Conservation (phyloP, 176 grass and related monocot species). For the Hsuehochloa calcarea region DNA sequence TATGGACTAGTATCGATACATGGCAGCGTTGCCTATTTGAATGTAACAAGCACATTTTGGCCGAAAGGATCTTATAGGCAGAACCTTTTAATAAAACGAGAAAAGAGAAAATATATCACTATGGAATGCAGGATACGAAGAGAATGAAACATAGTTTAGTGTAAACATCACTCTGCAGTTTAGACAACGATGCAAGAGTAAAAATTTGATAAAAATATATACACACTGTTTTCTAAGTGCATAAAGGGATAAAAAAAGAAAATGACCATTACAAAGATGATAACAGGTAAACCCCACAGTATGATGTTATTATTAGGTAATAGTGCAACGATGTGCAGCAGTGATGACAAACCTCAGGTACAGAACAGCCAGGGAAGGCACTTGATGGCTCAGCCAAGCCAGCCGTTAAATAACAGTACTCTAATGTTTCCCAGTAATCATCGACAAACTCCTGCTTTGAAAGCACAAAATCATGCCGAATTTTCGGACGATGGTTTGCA, state of each 20-base stretch:
- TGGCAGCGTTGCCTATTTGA: not conserved
- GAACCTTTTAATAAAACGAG: not conserved
- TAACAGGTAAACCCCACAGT: not conserved
- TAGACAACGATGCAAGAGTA: not conserved
- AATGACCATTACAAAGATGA: conserved; percentile 18
- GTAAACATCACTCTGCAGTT: not conserved
- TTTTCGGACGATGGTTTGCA: conserved; percentile 40
- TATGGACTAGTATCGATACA: not conserved
- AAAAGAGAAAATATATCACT: not conserved
- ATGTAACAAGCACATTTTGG: not conserved
- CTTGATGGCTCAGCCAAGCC: conserved; percentile 53
- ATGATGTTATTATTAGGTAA: not conserved
- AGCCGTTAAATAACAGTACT: conserved; percentile 78
- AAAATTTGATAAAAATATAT: not conserved
- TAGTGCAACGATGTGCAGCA: conserved; percentile 12
- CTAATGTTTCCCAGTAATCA: conserved; percentile 95
- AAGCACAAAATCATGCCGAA: conserved; percentile 92
- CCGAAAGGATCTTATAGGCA: not conserved
- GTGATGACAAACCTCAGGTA: conserved; percentile 62
- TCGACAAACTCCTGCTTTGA: conserved; percentile 67
- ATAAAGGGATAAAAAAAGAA: conserved; percentile 1
- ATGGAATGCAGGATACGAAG: not conserved
- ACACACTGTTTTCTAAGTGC: not conserved
- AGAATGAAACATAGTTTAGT: not conserved
- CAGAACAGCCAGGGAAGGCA: conserved; percentile 90